Percentiles rank a stretch among this genome's conserved stretches.
These are phyloP conservation scores for Gymnopus androsaceus DNA, from an alignment of 1,284 basidiomycete genomes.

Conservation along the genomic window DNA sequence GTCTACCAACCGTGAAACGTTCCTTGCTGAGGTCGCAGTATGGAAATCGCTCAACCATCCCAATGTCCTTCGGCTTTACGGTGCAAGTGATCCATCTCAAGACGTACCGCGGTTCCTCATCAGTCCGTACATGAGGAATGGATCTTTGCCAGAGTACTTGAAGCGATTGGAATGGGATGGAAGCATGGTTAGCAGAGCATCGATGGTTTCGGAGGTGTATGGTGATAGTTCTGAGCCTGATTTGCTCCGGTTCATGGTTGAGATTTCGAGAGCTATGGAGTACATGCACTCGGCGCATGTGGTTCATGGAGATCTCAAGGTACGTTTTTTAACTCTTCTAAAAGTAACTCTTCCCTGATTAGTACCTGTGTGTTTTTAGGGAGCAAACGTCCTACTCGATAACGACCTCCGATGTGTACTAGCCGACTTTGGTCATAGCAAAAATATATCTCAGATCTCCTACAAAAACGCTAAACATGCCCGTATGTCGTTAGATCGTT, in stretches of 20 bases:
- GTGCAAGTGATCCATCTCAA: conserved; percentile 41
- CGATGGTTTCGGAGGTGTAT: not conserved
- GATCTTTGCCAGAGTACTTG: conserved; percentile 11
- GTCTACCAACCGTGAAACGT: too few species aligned
- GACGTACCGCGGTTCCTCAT: conserved; percentile 51
- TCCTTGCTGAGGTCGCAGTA: too few species aligned
- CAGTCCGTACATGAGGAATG: conserved; percentile 28
- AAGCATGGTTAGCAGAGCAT: conserved; percentile 1
- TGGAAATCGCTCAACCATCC: too few species aligned
- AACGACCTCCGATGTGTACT: conserved; percentile 12
- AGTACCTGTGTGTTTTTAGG: conserved; percentile 1
- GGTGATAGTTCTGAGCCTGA: conserved; percentile 9
- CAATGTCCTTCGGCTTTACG: conserved; percentile 43
- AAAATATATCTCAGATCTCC: conserved; percentile 4
- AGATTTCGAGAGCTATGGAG: conserved; percentile 15
- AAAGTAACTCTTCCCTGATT: not conserved
- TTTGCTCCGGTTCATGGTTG: conserved; percentile 14
- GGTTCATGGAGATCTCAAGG: conserved; percentile 18
- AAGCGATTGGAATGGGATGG: conserved; percentile 16
- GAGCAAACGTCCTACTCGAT: conserved; percentile 16
- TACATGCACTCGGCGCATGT: conserved; percentile 13
- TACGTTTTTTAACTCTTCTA: not conserved
- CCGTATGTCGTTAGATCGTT: conserved; percentile 2
- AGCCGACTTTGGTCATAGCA: conserved; percentile 18
- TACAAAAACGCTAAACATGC: conserved; percentile 13